phyloP scores from a whole-genome alignment of 2,329 filamentous ascomycete genomes.

The Fusarium marasasianum region DNA sequence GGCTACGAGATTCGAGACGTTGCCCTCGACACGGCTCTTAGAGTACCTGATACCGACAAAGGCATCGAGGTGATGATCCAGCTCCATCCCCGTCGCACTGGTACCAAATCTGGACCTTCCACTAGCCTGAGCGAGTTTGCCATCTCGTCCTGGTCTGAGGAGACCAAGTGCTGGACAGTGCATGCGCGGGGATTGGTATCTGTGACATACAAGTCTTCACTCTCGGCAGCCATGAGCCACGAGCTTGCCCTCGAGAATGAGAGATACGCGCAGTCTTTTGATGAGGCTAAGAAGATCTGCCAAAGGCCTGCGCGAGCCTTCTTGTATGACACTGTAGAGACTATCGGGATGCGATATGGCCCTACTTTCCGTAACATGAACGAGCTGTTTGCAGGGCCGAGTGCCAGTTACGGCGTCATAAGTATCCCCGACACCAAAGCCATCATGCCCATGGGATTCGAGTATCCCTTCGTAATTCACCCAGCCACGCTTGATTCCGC shows the following conservation, averaged over 20 bases:
- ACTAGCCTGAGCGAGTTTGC: background rate
- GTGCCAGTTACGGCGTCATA: background rate
- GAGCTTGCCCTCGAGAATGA: background rate
- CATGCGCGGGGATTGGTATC: background rate
- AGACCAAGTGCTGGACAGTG: background rate
- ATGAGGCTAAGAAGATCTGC: background rate
- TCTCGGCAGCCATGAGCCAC: background rate
- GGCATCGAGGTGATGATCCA: background rate
- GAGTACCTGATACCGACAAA: background rate
- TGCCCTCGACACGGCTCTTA: background rate
- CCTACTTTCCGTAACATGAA: background rate
- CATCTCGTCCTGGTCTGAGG: background rate
- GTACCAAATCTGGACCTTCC: background rate
- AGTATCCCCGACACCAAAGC: background rate
- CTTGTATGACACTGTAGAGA: background rate
- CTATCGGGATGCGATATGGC: background rate
- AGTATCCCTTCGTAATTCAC: background rate
- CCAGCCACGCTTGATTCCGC: background rate
- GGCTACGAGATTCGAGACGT: background rate
- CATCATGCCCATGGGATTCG: background rate
- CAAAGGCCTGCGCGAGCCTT: background rate
- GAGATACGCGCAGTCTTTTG: background rate
- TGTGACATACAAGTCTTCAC: background rate
- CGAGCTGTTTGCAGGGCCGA: background rate
- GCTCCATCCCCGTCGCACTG: background rate